Evolutionary conservation across 2,329 filamentous ascomycete genomes (phyloP).

Genomic region (Sporothrix euskadiensis): DNA sequence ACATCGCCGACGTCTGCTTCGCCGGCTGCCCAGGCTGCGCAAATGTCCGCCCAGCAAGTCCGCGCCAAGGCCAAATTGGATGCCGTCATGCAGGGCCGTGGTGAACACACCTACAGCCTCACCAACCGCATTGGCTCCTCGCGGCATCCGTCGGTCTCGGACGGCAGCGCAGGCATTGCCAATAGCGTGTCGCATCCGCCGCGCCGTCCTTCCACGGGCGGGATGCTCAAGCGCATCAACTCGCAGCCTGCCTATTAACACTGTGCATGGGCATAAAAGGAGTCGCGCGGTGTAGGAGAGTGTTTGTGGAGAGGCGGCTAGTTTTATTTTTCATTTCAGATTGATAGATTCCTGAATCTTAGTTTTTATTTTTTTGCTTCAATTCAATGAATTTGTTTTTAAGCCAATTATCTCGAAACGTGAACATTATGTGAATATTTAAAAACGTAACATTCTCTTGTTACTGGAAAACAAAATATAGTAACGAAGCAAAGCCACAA

Average conservation of each 20-base stretch:
- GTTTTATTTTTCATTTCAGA: neutral
- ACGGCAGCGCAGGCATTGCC: neutral
- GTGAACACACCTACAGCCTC: neutral
- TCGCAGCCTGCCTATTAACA: constrained; percentile 26
- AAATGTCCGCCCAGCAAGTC: neutral
- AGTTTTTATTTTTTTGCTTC: neutral
- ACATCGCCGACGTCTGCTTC: neutral
- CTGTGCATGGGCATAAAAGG: neutral
- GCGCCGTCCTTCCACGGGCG: constrained; percentile 23
- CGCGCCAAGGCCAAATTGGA: constrained; percentile 27
- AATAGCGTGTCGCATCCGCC: constrained; percentile 21
- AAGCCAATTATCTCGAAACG: too few relatives aligned
- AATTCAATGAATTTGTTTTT: too few relatives aligned
- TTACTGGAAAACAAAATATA: too few relatives aligned
- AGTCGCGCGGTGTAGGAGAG: neutral
- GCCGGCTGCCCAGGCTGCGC: neutral
- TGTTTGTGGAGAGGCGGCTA: neutral
- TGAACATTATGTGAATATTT: too few relatives aligned
- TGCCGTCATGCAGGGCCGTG: constrained; percentile 23
- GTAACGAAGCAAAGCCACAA: too few relatives aligned
- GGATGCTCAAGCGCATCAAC: constrained; percentile 26
- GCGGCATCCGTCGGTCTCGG: constrained; percentile 15
- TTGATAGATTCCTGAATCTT: neutral
- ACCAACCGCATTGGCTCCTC: constrained; percentile 25
- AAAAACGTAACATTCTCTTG: too few relatives aligned